Percentiles rank a stretch among this genome's conserved stretches.
Conservation (phyloP, 805 yeast species). For the Nakazawaea anatomiae region DNA sequence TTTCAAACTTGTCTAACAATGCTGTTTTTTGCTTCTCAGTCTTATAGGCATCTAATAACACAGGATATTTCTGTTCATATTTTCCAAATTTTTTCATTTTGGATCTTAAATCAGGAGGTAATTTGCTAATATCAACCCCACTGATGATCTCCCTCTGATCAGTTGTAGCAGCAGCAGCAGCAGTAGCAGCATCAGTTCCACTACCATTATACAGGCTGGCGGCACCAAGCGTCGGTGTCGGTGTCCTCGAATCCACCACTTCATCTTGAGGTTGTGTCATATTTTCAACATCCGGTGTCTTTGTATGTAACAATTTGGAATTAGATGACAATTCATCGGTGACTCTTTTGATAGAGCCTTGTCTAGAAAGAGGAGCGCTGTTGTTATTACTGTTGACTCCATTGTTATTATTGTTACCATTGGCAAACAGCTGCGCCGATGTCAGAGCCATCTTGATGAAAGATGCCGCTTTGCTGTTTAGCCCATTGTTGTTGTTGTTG, state of each 20-base stretch:
- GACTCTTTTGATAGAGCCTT: slow-evolving; percentile 13
- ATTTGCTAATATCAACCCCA: slow-evolving; percentile 31
- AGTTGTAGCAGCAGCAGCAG: not conserved
- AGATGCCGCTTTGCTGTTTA: slow-evolving; percentile 9
- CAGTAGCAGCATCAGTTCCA: not conserved
- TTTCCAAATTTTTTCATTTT: slow-evolving; percentile 72
- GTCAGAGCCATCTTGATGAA: slow-evolving; percentile 11
- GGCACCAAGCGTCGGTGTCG: slow-evolving; percentile 1
- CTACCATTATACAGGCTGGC: not conserved
- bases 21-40: slow-evolving; percentile 64
- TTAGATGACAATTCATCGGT: slow-evolving; percentile 19
- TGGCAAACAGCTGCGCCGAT: slow-evolving; percentile 12
- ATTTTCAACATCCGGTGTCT: slow-evolving; percentile 42
- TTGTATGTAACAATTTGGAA: slow-evolving; percentile 26
- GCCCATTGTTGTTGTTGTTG: slow-evolving; percentile 12
- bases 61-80: slow-evolving; percentile 89
- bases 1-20: slow-evolving; percentile 59
- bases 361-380: not conserved
- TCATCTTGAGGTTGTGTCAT: slow-evolving; percentile 44
- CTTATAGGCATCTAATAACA: slow-evolving; percentile 78
- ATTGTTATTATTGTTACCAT: not conserved
- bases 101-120: slow-evolving; percentile 52
- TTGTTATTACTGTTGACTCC: not conserved
- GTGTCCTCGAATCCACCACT: slow-evolving; percentile 10
- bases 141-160: slow-evolving; percentile 16